These are phyloP conservation scores for Pythium vanterpoolii DNA, from an alignment of 352 stramenopile species.

Conservation along the genomic window DNA sequence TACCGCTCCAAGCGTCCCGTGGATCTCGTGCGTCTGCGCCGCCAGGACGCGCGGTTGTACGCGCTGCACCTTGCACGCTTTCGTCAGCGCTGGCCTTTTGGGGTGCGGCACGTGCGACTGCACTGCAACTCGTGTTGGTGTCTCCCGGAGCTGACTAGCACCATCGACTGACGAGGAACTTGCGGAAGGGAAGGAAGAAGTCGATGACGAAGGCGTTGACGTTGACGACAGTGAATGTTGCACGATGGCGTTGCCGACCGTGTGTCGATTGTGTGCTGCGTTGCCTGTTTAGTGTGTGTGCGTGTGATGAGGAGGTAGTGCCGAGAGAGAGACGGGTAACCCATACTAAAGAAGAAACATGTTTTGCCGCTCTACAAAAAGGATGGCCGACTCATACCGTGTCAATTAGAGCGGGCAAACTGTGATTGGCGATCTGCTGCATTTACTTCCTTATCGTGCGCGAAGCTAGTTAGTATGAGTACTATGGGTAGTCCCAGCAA, in stretches of 20 bases:
- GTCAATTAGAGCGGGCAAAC: too few relatives aligned
- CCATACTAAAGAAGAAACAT: too few relatives aligned
- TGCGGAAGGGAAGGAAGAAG: not conserved
- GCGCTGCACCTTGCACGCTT: constrained; percentile 18
- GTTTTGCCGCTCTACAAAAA: too few relatives aligned
- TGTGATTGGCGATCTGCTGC: constrained; percentile 40
- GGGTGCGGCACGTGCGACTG: constrained; percentile 8
- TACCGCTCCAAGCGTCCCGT: constrained; percentile 17
- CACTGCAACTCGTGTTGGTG: constrained; percentile 15
- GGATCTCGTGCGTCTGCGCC: constrained; percentile 6
- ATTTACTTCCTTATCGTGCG: constrained; percentile 43
- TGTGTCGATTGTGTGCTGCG: not conserved
- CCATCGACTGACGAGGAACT: constrained; percentile 3
- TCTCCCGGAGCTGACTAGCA: not conserved
- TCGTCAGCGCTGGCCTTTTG: constrained; percentile 20
- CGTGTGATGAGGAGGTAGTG: not conserved
- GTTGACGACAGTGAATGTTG: not conserved
- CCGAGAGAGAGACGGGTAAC: too few relatives aligned
- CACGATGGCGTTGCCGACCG: not conserved
- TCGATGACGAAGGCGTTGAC: not conserved
- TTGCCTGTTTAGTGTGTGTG: not conserved
- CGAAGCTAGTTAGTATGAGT: too few relatives aligned
- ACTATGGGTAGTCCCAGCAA: too few relatives aligned
- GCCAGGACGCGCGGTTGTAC: constrained; percentile 3
- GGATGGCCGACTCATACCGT: too few relatives aligned